phyloP scores from a whole-genome alignment of 495 filamentous ascomycete species.

The Penicillium arizonense region DNA sequence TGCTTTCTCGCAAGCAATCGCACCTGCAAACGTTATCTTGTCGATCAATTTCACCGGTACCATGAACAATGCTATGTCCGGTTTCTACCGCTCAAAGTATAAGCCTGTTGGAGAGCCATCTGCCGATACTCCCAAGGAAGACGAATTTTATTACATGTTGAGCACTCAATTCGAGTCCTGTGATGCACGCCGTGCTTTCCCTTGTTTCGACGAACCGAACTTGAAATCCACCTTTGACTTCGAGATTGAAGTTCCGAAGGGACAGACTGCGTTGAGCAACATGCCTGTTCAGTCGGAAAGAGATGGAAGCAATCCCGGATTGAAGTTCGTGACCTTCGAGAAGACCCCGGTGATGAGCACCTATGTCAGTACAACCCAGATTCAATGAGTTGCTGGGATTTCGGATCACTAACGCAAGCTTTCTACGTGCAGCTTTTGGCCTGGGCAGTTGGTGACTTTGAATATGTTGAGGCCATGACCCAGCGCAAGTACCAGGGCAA shows the following conservation, averaged over 20 bases:
- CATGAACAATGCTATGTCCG: conserved; percentile 93
- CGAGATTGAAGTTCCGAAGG: conserved; percentile 82
- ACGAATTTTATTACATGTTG: conserved; percentile 86
- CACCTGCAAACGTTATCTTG: conserved; percentile 59
- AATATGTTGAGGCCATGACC: conserved; percentile 90
- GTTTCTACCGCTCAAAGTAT: conserved; percentile 95
- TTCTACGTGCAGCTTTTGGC: conserved; percentile 62
- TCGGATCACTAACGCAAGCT: conserved; percentile 11
- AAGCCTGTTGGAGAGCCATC: conserved; percentile 70
- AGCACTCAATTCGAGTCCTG: conserved; percentile 97
- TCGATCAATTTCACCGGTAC: conserved; percentile 77
- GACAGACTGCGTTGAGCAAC: conserved; percentile 86
- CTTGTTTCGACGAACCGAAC: conserved; percentile 97
- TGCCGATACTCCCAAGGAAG: conserved; percentile 71
- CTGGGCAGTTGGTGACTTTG: conserved; percentile 96
- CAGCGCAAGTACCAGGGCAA: conserved; percentile 84
- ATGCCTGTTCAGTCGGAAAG: conserved; percentile 78
- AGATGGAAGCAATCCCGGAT: conserved; percentile 55
- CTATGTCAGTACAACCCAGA: conserved; percentile 51
- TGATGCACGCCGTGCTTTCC: conserved; percentile 90
- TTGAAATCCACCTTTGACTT: conserved; percentile 95
- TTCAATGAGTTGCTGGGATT: not conserved
- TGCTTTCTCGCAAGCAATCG: conserved; percentile 63
- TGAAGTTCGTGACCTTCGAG: conserved; percentile 82
- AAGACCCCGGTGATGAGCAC: conserved; percentile 92